Conservation (phyloP, 192 early-diverging fungal species). For the Linnemannia elongata region DNA sequence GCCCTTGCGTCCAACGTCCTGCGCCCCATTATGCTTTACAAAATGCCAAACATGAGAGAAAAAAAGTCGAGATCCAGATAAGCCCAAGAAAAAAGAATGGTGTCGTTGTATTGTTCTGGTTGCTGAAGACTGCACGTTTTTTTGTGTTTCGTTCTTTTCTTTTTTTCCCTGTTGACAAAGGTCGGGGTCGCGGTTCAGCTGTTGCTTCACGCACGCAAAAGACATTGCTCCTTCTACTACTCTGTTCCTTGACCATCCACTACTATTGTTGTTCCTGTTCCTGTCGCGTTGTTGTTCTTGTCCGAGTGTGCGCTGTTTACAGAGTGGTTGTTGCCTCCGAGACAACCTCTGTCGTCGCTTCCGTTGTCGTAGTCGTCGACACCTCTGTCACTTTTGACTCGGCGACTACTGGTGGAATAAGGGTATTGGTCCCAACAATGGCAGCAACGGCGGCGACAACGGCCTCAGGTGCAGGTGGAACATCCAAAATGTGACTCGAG, state of each 20-base stretch:
- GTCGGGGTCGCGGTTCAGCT: not conserved
- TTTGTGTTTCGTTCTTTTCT: not conserved
- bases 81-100: not conserved
- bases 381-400: constrained; percentile 8
- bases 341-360: not conserved
- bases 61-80: not conserved
- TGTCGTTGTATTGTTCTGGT: not conserved
- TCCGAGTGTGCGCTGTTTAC: not conserved
- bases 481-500: constrained; percentile 32
- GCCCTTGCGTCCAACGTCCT: constrained; percentile 3
- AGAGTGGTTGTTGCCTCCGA: not conserved
- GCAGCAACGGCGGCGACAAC: constrained; percentile 39
- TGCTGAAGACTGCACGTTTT: not conserved
- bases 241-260: not conserved
- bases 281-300: not conserved
- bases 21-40: constrained; percentile 10
- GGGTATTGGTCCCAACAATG: constrained; percentile 47
- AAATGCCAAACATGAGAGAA: not conserved
- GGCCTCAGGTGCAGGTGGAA: constrained; percentile 34
- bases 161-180: constrained; percentile 4
- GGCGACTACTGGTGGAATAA: not conserved
- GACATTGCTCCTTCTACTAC: not conserved
- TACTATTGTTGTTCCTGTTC: not conserved
- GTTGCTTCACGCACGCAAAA: not conserved
- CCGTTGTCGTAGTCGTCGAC: constrained; percentile 1